Evolutionary conservation across 805 yeast genomes (phyloP).

Genomic region (Ogataea angusta): DNA sequence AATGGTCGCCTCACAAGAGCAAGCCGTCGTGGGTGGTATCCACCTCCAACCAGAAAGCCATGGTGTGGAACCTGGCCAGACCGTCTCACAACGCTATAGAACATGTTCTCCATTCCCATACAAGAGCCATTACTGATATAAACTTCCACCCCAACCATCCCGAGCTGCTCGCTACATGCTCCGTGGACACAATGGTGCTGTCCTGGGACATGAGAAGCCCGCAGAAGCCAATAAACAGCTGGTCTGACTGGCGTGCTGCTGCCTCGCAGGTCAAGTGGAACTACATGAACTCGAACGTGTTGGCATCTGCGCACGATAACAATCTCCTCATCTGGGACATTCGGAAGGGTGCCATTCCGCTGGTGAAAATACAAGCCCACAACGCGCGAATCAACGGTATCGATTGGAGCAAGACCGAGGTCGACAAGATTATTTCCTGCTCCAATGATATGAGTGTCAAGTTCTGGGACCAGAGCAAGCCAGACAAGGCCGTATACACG

Average conservation of each 20-base stretch:
- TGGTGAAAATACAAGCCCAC: conserved; percentile 70
- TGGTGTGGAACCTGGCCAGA: conserved; percentile 87
- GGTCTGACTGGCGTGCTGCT: conserved; percentile 95
- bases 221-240: conserved; percentile 63
- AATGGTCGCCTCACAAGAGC: conserved; percentile 90
- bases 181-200: conserved; percentile 82
- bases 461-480: conserved; percentile 65
- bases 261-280: conserved; percentile 97
- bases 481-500: conserved; percentile 49
- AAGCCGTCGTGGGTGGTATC: conserved; percentile 91
- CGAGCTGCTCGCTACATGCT: conserved; percentile 85
- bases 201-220: conserved; percentile 92
- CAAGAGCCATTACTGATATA: conserved; percentile 92
- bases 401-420: conserved; percentile 66
- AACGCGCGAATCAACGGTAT: conserved; percentile 84
- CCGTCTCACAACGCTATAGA: conserved; percentile 66
- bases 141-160: conserved; percentile 88
- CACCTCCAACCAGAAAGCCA: conserved; percentile 91
- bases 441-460: conserved; percentile 84
- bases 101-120: conserved; percentile 83
- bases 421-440: conserved; percentile 67
- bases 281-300: conserved; percentile 63
- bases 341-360: conserved; percentile 75
- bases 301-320: conserved; percentile 86
- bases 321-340: conserved; percentile 84